Base-by-base conservation (phyloP, 371 early-diverging fungal genomes). In the Rhizopus sp. region DNA sequence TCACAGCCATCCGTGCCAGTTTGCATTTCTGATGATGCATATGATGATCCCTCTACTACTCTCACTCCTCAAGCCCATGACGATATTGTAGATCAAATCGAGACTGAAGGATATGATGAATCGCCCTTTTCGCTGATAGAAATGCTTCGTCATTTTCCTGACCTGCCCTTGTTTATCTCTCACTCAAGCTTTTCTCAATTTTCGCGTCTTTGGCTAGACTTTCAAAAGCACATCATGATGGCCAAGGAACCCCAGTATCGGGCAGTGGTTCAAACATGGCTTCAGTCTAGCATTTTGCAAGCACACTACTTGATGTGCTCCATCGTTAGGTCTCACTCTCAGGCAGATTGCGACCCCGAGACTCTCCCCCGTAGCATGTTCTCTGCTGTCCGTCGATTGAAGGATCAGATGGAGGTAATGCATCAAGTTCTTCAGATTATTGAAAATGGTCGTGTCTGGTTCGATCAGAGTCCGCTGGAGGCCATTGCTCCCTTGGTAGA, bases 141-240 rank as follows among this genome's bases (percentile, higher is more conserved):
- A 29, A 60, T 76, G 5, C 49, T 68, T 15, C 30, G 44, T 5
- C 60, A 65, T 13, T 77, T 71, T 53, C 73, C 69, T 16, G 68
- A 67, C 37, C 34, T 69, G 1, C 47, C 65, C 5, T 34, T 50
- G 1, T 73, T 73, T 63, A 15, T 69, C 4, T 9, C 35, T 8
- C 73, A 77, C 39, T 39, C 49, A 2, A 47, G 66, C n/a, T 69
- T 69, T 48, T 23, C 12, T 17, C 30, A 34, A 9, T 69, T 77
- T 60, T 50, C 62, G 5, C 47, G 53, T 15, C 42, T 66, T 10
- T 77, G 77, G 77, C 33, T 62, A 9, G 48, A 64, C 0, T 60
- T 68, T 16, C 73, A 68, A 40, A 53, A 59, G 6, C 16, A 56
- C 23, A 54, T 60, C 29, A 5, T 41, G 6, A 40, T 69, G 4